These are phyloP conservation scores for Penicillium fimorum DNA, from an alignment of 495 filamentous ascomycete genomes.

Conservation along the genomic window DNA sequence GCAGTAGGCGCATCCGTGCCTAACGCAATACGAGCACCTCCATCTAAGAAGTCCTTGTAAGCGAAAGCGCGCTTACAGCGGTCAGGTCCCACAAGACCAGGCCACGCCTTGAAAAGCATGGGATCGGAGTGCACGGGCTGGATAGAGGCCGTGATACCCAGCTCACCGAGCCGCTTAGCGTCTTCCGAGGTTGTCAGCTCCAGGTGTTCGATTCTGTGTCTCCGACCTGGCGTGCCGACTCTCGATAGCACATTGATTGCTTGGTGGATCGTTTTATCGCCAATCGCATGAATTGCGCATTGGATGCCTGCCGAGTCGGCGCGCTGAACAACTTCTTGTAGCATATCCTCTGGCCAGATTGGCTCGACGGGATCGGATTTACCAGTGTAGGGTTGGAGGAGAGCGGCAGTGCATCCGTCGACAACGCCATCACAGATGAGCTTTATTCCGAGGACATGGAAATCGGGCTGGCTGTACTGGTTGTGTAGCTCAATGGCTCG, in stretches of 20 bases:
- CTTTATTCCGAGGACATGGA: constrained; percentile 63
- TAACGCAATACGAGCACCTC: constrained; percentile 55
- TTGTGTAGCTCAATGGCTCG: constrained; percentile 54
- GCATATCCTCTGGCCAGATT: constrained; percentile 53
- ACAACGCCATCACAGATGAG: constrained; percentile 68
- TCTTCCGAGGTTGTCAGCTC: constrained; percentile 55
- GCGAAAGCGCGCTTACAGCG: constrained; percentile 58
- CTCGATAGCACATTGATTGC: constrained; percentile 55
- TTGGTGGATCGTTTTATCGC: constrained; percentile 55
- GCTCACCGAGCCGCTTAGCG: constrained; percentile 50
- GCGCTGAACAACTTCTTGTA: constrained; percentile 53
- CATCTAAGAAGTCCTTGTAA: constrained; percentile 58
- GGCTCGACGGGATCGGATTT: constrained; percentile 46
- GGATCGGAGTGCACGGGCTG: constrained; percentile 64
- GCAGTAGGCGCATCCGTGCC: constrained; percentile 62
- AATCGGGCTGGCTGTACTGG: constrained; percentile 52
- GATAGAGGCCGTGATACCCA: constrained; percentile 61
- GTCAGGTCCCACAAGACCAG: constrained; percentile 50
- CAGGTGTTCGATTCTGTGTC: constrained; percentile 62
- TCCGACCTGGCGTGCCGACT: constrained; percentile 33
- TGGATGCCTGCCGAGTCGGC: constrained; percentile 57
- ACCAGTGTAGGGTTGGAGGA: constrained; percentile 57
- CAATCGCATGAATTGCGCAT: constrained; percentile 66
- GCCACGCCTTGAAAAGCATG: constrained; percentile 59
- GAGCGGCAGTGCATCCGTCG: constrained; percentile 64